Evolutionary conservation across 1,139 yeast species (phyloP).

Genomic region (Arxiozyma telluris): DNA sequence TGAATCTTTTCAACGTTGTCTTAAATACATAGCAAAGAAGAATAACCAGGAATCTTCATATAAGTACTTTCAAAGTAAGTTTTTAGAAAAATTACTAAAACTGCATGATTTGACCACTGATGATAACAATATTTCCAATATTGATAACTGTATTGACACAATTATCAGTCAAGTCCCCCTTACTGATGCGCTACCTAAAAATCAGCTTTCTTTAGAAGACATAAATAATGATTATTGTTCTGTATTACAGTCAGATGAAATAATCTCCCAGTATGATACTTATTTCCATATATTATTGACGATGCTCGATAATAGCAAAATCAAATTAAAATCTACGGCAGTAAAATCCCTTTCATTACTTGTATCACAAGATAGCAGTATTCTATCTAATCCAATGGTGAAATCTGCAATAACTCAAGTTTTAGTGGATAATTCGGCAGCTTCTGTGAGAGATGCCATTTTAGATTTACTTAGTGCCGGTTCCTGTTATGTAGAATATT

Average conservation of each 20-base stretch:
- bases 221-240: conserved; percentile 16
- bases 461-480: conserved; percentile 49
- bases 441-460: conserved; percentile 69
- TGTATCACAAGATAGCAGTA: conserved; percentile 43
- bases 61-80: conserved; percentile 16
- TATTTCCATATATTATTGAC: conserved; percentile 43
- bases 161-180: neutral
- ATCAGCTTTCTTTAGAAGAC: neutral
- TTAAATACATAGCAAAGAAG: conserved; percentile 4
- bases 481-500: conserved; percentile 43
- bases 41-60: conserved; percentile 1
- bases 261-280: conserved; percentile 42
- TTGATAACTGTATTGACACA: neutral
- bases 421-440: conserved; percentile 54
- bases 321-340: conserved; percentile 57
- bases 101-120: conserved; percentile 13
- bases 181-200: neutral
- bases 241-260: conserved; percentile 28
- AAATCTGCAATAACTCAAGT: conserved; percentile 45
- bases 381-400: conserved; percentile 43
- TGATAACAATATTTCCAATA: conserved; percentile 4
- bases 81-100: conserved; percentile 11
- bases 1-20: conserved; percentile 12
- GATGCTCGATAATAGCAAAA: conserved; percentile 33
- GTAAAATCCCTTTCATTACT: conserved; percentile 47